These are phyloP conservation scores for Trichoderma oligosporum DNA, from an alignment of 2,329 filamentous ascomycete species.

Conservation along the genomic window DNA sequence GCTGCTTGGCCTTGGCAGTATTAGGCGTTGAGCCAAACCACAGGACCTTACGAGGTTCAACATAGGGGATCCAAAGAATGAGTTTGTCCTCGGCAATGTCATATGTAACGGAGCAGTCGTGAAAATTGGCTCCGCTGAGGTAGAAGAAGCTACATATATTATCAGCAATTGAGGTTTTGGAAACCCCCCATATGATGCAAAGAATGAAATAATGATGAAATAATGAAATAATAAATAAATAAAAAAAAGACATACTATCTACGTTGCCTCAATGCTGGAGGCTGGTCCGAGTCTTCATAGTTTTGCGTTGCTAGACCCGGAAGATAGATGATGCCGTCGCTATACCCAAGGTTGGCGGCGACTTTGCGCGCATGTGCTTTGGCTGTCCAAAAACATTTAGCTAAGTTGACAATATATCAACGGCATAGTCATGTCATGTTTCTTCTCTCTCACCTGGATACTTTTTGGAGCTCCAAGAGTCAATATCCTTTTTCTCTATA, in stretches of 20 bases:
- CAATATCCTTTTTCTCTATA: slow-evolving; percentile 14
- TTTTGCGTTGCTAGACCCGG: slow-evolving; percentile 48
- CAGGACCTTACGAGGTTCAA: slow-evolving; percentile 57
- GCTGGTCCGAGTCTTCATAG: slow-evolving; percentile 59
- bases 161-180: too few species aligned
- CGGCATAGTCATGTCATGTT: not conserved
- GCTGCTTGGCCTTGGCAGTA: slow-evolving; percentile 56
- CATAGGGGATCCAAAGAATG: slow-evolving; percentile 69
- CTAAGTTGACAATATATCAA: not conserved
- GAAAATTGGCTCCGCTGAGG: slow-evolving; percentile 51
- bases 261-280: slow-evolving; percentile 53
- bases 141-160: slow-evolving; percentile 58
- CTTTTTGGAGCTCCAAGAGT: slow-evolving; percentile 27
- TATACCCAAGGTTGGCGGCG: slow-evolving; percentile 46
- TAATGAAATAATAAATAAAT: not conserved
- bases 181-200: too few species aligned
- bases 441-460: slow-evolving; percentile 36
- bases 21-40: slow-evolving; percentile 62
- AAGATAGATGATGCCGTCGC: slow-evolving; percentile 53
- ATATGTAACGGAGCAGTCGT: slow-evolving; percentile 55
- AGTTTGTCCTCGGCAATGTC: slow-evolving; percentile 58
- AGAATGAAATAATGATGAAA: too few species aligned
- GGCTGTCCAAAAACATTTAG: too few species aligned
- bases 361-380: slow-evolving; percentile 57
- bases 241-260: slow-evolving; percentile 47